Base-by-base conservation (phyloP, 2,329 filamentous ascomycete species). In the Diplodia sapinea region DNA sequence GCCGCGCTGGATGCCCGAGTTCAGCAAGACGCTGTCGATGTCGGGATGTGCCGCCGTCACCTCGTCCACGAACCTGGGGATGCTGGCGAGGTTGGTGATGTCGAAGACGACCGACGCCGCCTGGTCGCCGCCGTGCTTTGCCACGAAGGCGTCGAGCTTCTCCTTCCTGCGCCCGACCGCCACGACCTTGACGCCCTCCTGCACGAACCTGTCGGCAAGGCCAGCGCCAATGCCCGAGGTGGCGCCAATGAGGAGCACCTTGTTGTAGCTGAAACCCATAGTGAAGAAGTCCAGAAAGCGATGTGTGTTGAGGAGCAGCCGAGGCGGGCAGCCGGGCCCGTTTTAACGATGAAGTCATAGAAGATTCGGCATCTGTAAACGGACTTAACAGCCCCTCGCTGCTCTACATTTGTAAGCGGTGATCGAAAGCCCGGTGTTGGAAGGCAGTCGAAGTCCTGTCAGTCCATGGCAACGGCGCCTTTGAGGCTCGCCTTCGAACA, bases 181-280 rank as follows among this genome's bases (percentile, higher is more conserved):
- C 50, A 86, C 81, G 49, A 85, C 80, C 20, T 77, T 76, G 67
- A 79, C 80, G 38, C 82, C 83, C 68, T 83, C 80, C 57, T 80
- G 72, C 9, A 87, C 76, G 26, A 86, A 74, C 70, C 80, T 82
- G 36, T 80, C 77, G 3, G 84, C 83, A 15, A 87, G 78, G 6
- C 83, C 83, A 69, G 80, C 76, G 59, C 85, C 83, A 59, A 85
- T 84, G 36, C 83, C 83, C 17, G 79, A 81, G 15, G 82, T 85
- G 47, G 84, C 85, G n/a, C 85, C 85, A 11, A 87, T 76, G 33
- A 87, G 74, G 9, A 86, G 80, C 23, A 85, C 79, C 74, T 85
- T 85, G 70, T 82, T 83, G 77, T 85, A 86, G 47, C 75, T 74
- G 68, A 83, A 77, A 69, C 79, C 72, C 83, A 84, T 79, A 69